Conservation (phyloP, 1,139 yeast species). For the Hansenula sp. region DNA sequence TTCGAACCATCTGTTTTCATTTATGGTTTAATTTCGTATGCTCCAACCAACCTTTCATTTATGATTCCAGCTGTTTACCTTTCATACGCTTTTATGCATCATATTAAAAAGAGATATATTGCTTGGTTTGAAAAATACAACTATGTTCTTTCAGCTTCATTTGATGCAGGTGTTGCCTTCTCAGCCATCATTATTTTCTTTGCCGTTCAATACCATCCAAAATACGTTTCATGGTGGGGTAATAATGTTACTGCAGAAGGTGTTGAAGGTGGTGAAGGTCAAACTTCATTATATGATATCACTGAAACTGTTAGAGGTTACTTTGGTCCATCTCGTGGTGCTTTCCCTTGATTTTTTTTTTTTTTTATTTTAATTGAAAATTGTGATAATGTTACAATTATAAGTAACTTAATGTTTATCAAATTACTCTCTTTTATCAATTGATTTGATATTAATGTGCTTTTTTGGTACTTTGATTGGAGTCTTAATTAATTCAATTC, state of each 20-base stretch:
- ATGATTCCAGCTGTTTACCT: constrained; percentile 47
- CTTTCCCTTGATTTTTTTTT: constrained; percentile 34
- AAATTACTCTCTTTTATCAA: no score
- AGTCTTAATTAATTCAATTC: no score
- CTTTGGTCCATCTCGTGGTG: constrained; percentile 41
- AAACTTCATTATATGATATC: constrained; percentile 17
- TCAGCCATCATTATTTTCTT: constrained; percentile 51
- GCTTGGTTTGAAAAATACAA: constrained; percentile 66
- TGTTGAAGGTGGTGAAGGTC: constrained; percentile 36
- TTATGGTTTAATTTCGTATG: constrained; percentile 36
- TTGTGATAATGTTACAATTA: no score
- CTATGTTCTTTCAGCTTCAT: constrained; percentile 53
- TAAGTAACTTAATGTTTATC: no score
- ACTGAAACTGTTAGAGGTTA: constrained; percentile 36
- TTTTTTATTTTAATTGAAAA: no score
- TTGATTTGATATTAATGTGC: no score
- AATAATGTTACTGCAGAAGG: constrained; percentile 44
- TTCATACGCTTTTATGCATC: constrained; percentile 47
- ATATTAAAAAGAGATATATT: constrained; percentile 42
- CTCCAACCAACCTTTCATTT: constrained; percentile 53
- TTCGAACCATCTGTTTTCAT: constrained; percentile 46
- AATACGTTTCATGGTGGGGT: constrained; percentile 55
- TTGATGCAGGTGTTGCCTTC: constrained; percentile 58
- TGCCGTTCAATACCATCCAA: constrained; percentile 43
- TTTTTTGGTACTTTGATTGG: no score